Conservation (phyloP, 768 basidiomycete genomes). For the Amanita phalloides region DNA sequence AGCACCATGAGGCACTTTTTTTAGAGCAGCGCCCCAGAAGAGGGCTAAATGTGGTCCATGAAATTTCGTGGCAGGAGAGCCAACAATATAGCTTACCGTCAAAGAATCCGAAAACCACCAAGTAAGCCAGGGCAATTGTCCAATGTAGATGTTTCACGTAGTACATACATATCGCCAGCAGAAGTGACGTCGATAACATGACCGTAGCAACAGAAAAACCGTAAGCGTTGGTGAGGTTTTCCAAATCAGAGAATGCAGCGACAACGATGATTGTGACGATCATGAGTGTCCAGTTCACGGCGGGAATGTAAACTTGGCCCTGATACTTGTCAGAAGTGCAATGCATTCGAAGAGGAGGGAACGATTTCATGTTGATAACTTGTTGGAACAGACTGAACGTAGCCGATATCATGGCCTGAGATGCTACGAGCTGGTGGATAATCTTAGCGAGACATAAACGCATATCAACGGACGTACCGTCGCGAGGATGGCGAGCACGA, state of each 20-base stretch:
- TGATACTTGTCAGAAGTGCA: constrained; percentile 51
- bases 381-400: constrained; percentile 56
- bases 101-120: constrained; percentile 50
- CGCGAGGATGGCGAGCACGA: constrained; percentile 52
- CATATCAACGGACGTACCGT: constrained; percentile 28
- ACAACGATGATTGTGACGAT: constrained; percentile 43
- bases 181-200: constrained; percentile 49
- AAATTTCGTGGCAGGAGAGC: not conserved
- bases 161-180: constrained; percentile 46
- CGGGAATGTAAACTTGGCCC: constrained; percentile 60
- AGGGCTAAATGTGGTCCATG: constrained; percentile 17
- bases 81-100: constrained; percentile 32
- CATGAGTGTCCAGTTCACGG: constrained; percentile 50
- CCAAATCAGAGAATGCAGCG: constrained; percentile 42
- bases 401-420: constrained; percentile 62
- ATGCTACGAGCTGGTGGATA: constrained; percentile 38
- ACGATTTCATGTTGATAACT: constrained; percentile 47
- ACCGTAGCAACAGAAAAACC: constrained; percentile 59
- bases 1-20: constrained; percentile 53
- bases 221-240: constrained; percentile 47
- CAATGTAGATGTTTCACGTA: constrained; percentile 42
- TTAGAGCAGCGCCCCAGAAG: constrained; percentile 56
- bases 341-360: constrained; percentile 46
- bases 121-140: constrained; percentile 32
- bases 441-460: not conserved